Base-by-base conservation (phyloP, 148 eudicot species). In the Vaccinium macrocarpon region DNA sequence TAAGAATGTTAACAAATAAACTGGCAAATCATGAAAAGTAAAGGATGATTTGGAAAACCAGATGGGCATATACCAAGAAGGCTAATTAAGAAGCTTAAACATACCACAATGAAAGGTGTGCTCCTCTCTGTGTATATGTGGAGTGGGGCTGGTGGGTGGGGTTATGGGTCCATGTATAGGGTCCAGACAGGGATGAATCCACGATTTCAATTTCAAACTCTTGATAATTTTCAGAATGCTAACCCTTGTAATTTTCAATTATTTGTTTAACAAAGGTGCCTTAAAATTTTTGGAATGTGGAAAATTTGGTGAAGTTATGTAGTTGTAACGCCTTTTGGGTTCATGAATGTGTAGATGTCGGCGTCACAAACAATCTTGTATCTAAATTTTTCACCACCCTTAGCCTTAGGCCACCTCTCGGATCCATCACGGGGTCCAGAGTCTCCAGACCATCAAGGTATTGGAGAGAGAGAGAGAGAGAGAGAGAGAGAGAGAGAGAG, bases 141-240 rank as follows among this genome's bases (percentile, higher is more conserved):
- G 80, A 55, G 78, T 29, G 23, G 75, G 51, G 59, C 48, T 84
- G 88, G 89, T 82, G 74, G 88, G 89, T 82, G 74, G 85, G 87
- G 56, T 73, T 84, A 14, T 82, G 77, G 84, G 74, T 81, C 55
- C 81, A 50, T 48, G 27, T 75, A 48, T 55, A 80, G 85, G 85
- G 79, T 82, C 88, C 46, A 42, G 84, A 85, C 4, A 66, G n/a
- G 48, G 55, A 51, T 0, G 13, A 51, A 51, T 51, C 55, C 38
- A 27, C 18, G 16, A 13, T 68, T 68, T 29, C 32, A 27, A 68
- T 12, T 68, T 4, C 38, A 5, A 42, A 42, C 46, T 42, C 46
- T 42, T 42, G 6, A 42, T 42, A 4, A 68, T 4, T 11, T 68
- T 29, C 73, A 68, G 73, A 14, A 68, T 68, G 73, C 42, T 10